Percentiles rank a stretch among this genome's conserved stretches.
These are phyloP conservation scores for Scedosporium aurantiacum DNA, from an alignment of 2,329 filamentous ascomycete genomes.

Conservation along the genomic window DNA sequence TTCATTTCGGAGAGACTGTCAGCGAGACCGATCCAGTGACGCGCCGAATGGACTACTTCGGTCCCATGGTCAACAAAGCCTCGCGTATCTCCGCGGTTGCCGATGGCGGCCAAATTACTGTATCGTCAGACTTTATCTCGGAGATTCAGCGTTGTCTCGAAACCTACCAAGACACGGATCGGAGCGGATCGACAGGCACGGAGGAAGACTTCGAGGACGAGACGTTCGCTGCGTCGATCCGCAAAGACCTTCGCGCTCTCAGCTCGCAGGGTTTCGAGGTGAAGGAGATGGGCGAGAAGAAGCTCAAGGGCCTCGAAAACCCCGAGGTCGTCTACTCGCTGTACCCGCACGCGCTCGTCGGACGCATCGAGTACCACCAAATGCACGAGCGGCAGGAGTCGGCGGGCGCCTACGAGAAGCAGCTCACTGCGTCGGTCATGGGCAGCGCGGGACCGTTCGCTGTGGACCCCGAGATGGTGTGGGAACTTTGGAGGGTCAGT, in stretches of 20 bases:
- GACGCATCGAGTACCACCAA: constrained; percentile 62
- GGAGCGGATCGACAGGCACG: constrained; percentile 54
- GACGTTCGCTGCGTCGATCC: constrained; percentile 61
- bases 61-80: constrained; percentile 97
- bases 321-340: constrained; percentile 92
- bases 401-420: constrained; percentile 19
- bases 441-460: constrained; percentile 53
- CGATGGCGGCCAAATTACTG: constrained; percentile 92
- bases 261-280: constrained; percentile 92
- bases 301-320: constrained; percentile 94
- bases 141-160: constrained; percentile 89
- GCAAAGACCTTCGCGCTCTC: constrained; percentile 75
- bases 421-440: constrained; percentile 49
- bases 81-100: constrained; percentile 89
- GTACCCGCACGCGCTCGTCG: constrained; percentile 80
- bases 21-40: constrained; percentile 95
- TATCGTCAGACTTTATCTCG: constrained; percentile 92
- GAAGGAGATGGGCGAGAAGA: constrained; percentile 89
- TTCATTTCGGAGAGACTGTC: constrained; percentile 89
- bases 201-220: constrained; percentile 65
- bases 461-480: constrained; percentile 76
- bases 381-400: constrained; percentile 30
- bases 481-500: constrained; percentile 82
- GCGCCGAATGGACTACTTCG: constrained; percentile 98
- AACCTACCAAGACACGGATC: constrained; percentile 76